These are phyloP conservation scores for Scutellaria galericulata DNA, from an alignment of 257 asterid genomes.

Conservation along the genomic window DNA sequence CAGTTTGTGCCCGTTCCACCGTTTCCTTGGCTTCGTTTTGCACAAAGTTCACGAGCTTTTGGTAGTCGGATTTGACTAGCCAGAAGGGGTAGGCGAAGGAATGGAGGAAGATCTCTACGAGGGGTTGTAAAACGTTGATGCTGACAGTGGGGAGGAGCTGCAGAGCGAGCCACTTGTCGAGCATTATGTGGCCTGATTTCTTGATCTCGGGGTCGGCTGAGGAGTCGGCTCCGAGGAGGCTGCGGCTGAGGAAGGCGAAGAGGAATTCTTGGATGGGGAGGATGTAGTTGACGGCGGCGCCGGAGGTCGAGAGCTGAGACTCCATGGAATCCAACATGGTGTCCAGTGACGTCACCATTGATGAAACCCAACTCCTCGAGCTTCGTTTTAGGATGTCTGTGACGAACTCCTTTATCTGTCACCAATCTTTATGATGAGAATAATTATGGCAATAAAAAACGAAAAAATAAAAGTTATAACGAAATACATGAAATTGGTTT, in stretches of 20 bases:
- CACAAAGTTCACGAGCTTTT: slow-evolving; percentile 59
- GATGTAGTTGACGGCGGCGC: slow-evolving; percentile 36
- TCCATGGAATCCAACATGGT: slow-evolving; percentile 59
- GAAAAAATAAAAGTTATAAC: neutral
- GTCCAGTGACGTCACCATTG: slow-evolving; percentile 63
- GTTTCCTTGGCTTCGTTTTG: slow-evolving; percentile 56
- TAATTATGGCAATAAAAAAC: neutral
- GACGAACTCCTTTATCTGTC: slow-evolving; percentile 68
- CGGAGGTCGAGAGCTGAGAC: slow-evolving; percentile 52
- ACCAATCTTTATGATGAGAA: neutral
- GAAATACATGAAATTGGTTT: neutral
- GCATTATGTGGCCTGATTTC: slow-evolving; percentile 53
- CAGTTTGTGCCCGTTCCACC: slow-evolving; percentile 50
- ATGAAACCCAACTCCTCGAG: slow-evolving; percentile 69
- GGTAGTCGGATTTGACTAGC: slow-evolving; percentile 61
- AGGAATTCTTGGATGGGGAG: slow-evolving; percentile 66
- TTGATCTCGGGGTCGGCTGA: slow-evolving; percentile 58
- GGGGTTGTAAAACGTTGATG: slow-evolving; percentile 62
- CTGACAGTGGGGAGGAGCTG: slow-evolving; percentile 71
- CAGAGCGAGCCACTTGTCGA: slow-evolving; percentile 74
- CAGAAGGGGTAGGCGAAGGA: slow-evolving; percentile 80
- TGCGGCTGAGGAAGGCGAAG: slow-evolving; percentile 69
- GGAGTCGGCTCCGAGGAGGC: slow-evolving; percentile 67
- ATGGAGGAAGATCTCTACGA: slow-evolving; percentile 79
- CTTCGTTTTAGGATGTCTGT: slow-evolving; percentile 67